Evolutionary conservation across 148 eudicot species (phyloP).

Genomic region (Arctostaphylos glauca): DNA sequence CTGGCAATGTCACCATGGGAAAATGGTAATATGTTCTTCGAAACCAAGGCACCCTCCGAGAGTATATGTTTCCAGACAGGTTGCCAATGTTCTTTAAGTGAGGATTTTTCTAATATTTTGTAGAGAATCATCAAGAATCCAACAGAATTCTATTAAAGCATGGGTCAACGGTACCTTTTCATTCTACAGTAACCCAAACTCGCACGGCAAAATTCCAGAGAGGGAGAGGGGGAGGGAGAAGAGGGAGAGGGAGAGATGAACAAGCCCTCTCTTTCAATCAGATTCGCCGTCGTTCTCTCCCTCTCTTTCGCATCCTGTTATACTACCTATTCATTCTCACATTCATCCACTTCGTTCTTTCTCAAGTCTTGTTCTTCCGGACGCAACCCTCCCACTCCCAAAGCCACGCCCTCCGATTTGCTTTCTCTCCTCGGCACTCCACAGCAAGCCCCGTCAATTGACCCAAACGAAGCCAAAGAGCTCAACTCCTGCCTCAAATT

Average conservation of each 20-base stretch:
- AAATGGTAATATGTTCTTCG: too few species aligned
- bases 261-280: conserved; percentile 28
- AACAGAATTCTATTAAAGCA: too few species aligned
- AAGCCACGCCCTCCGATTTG: conserved; percentile 66
- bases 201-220: not conserved
- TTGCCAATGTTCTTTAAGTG: too few species aligned
- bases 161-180: not conserved
- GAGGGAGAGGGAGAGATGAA: conserved; percentile 17
- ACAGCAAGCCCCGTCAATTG: conserved; percentile 40
- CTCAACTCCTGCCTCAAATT: conserved; percentile 77
- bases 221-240: not conserved
- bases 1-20: too few species aligned
- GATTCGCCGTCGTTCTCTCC: conserved; percentile 55
- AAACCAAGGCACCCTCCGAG: too few species aligned
- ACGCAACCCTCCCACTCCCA: conserved; percentile 27
- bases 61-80: too few species aligned
- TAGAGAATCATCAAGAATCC: too few species aligned
- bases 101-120: too few species aligned
- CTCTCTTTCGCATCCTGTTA: conserved; percentile 36
- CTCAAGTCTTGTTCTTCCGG: conserved; percentile 10
- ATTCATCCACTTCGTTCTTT: conserved; percentile 11
- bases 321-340: conserved; percentile 19
- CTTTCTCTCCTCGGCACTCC: conserved; percentile 70
- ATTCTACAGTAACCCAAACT: not conserved
- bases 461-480: conserved; percentile 38